Base-by-base conservation (phyloP, 2,329 filamentous ascomycete genomes). In the Aspergillus oerlinghausenensis region DNA sequence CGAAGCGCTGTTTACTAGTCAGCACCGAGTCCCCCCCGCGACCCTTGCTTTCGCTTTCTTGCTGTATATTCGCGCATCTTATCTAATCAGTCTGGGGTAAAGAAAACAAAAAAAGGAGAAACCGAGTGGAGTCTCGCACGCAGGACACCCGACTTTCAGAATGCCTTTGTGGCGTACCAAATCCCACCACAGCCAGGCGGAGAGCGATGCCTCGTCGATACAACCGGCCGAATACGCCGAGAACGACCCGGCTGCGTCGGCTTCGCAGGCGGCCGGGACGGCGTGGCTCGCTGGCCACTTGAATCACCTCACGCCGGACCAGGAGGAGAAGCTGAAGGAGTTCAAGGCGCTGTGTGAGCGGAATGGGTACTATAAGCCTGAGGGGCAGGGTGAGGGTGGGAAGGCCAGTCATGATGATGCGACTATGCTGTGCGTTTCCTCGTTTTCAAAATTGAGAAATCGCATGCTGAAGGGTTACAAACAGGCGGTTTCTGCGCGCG, bases 401-500 rank as follows among this genome's bases (percentile, higher is more conserved):
- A 67, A 69, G 54, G 68, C 77, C 1, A 79, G 74, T 56, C 77
- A 79, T 62, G 76, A 76, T 56, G 78, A 80, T 69, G 74, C 75
- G 55, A 79, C 76, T 38, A 64, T 80, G 64, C 65, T 80, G 78
- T 80, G 75, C 60, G 75, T 68, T 56, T 49, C 51, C 51, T 32
- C 11, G 10, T 28, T 4, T 35, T 35, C 26, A 8, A 17, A 4
- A n/a, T 26, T 28, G 3, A 11, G 19, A 8, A 43, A 19, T 28
- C 11, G 10, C 29, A 28, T 52, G 17, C n/a, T 40, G 9, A 21
- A 53, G 10, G 42, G 19, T 25, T 11, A 7, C 23, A 9, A 23
- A 11, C 21, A 94, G 90, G 60, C 90, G 92, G 58, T 97, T 88
- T 73, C 80, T 97, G 51, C 88, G 92, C 66, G 92, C 92, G 35